phyloP scores from a whole-genome alignment of 2,329 filamentous ascomycete species.

The Verticillium klebahnii region DNA sequence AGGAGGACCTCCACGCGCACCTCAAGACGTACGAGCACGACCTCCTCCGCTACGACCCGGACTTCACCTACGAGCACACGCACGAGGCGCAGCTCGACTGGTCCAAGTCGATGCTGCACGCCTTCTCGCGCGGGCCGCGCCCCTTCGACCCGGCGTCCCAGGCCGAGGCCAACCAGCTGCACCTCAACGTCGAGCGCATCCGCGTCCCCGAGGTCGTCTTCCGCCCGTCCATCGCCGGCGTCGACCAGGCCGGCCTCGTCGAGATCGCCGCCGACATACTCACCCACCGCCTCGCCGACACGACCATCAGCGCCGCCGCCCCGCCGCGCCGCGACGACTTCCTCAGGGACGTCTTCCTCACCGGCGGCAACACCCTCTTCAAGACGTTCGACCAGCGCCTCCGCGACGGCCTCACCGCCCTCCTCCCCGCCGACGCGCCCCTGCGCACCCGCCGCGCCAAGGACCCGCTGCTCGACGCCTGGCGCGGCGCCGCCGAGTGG shows the following conservation, averaged over 20 bases:
- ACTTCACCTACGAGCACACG: slow-evolving; percentile 89
- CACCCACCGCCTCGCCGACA: slow-evolving; percentile 66
- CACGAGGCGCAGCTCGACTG: slow-evolving; percentile 91
- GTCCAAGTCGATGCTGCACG: slow-evolving; percentile 87
- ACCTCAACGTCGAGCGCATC: slow-evolving; percentile 95
- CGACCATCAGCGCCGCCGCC: slow-evolving; percentile 16
- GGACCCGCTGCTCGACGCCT: slow-evolving; percentile 81
- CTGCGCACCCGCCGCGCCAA: slow-evolving; percentile 69
- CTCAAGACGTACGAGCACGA: slow-evolving; percentile 79
- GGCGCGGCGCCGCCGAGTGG: slow-evolving; percentile 90
- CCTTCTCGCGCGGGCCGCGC: slow-evolving; percentile 82
- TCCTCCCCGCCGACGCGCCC: slow-evolving; percentile 64
- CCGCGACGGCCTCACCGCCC: slow-evolving; percentile 63
- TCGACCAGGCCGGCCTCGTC: slow-evolving; percentile 89
- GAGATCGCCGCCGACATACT: slow-evolving; percentile 91
- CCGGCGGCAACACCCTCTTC: slow-evolving; percentile 89
- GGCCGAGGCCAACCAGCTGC: slow-evolving; percentile 77
- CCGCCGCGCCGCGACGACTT: slow-evolving; percentile 57
- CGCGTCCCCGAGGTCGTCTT: slow-evolving; percentile 91
- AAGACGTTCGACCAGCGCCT: slow-evolving; percentile 81
- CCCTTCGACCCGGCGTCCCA: slow-evolving; percentile 79
- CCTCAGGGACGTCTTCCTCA: slow-evolving; percentile 84
- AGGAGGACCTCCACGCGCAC: slow-evolving; percentile 73
- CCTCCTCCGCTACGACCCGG: slow-evolving; percentile 78
- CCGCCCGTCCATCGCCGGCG: slow-evolving; percentile 83